Base-by-base conservation (phyloP, 306 rosid genomes). In the Mucuna pruriens region DNA sequence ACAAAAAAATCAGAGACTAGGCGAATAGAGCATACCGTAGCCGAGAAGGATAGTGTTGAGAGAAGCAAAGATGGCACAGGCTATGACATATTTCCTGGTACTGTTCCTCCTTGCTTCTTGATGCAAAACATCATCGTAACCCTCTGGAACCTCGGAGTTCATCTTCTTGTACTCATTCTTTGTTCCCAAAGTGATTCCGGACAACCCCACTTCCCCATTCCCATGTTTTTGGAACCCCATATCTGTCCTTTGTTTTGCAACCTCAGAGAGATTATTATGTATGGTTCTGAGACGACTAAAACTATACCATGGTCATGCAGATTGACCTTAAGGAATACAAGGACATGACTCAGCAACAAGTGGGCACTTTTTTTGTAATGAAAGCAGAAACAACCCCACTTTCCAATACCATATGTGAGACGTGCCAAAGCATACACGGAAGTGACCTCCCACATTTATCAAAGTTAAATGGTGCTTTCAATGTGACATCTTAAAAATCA, bases 31-130 rank as follows among this genome's bases (percentile, higher is more conserved):
- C 51, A 26, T 88, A 93, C 97, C 96, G 76, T 93, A 93, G 78
- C 96, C 97, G 3, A 93, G 92, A 78, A 93, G 96, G 84, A 91
- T 96, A 82, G 87, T 80, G 85, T 93, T 93, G 87, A 93, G 94
- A 63, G 97, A 93, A 57, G 97, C 97, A 80, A 91, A 93, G 73
- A 88, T 76, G 54, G 96, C 97, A 73, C 92, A 89, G 25, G 94
- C 90, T 26, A 88, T 6, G 20, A 93, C 97, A 88, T 87, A 93
- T 83, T 81, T 91, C 80, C 84, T 88, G 54, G 90, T 86, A 45
- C 62, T 85, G 25, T 38, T 81, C 40, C 63, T 85, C 67, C 90
- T 71, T 42, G 61, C 83, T 33, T 71, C 52, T 42, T 74, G 91
- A 40, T 29, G 82, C 16, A 87, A 78, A 69, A 75, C 85, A 75